Base-by-base conservation (phyloP, 371 early-diverging fungal species). In the Mortierella sp. region DNA sequence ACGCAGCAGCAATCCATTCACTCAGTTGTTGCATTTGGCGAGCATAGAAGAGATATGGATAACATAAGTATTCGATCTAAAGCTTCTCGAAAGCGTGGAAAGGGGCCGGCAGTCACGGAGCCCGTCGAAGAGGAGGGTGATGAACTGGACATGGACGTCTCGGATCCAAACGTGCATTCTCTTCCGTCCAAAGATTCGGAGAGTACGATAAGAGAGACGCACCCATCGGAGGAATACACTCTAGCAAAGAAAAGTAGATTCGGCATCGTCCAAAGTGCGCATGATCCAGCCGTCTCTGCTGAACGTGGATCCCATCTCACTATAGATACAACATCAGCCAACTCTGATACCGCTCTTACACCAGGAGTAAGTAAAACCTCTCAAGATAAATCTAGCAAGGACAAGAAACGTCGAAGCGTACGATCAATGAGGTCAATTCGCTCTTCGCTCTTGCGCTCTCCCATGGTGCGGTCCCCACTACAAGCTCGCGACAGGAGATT, bases 1-100 rank as follows among this genome's bases (percentile, higher is more conserved):
- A 64, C 68, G 2, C 73, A 76, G 26, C 80, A 73, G 40, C 71
- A 84, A 47, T 54, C 67, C 18, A 68, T 70, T 37, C 72, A 84
- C 30, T 57, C 76, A 39, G 45, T 62, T 2, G 68, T 72, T 10
- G 73, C 62, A 3, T 71, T 58, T 54, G 68, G 72, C n/a, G 74
- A 66, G 6, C 68, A 69, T 11, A 67, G 60, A 24, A 69, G 52
- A 30, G 70, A 78, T 47, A 11, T 43, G 20, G 78, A 81, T 55
- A 73, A 61, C 10, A 72, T 63, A 26, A 74, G 77, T 39, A 72
- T 70, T 28, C 64, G 77, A 18, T 65, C 83, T 60, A 73, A 73
- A 55, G 63, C 70, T 24, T 72, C 83, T 65, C 66, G 66, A 40
- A 59, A 62, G 52, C 70, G 66, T 3, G 65, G 1, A 0, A 61